Evolutionary conservation across 1,284 basidiomycete genomes (phyloP).

Genomic region (Austroboletus niveus): DNA sequence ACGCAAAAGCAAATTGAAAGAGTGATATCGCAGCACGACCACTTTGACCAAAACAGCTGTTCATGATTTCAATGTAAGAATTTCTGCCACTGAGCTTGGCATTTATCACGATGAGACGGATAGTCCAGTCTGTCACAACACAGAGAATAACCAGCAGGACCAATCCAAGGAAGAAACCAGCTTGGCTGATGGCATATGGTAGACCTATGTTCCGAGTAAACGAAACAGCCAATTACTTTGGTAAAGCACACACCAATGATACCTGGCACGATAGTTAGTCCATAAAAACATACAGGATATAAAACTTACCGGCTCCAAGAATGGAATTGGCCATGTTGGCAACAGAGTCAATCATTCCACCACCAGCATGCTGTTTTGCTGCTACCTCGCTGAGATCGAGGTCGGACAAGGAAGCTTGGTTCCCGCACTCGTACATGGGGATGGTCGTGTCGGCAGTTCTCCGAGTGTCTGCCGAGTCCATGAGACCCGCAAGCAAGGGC

Average conservation of each 20-base stretch:
- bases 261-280: constrained; percentile 42
- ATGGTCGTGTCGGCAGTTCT: constrained; percentile 54
- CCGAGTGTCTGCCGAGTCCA: constrained; percentile 55
- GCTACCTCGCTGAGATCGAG: constrained; percentile 67
- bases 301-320: constrained; percentile 78
- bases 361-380: constrained; percentile 67
- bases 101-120: constrained; percentile 92
- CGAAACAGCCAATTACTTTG: background rate
- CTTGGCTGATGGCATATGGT: constrained; percentile 90
- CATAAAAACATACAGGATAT: background rate
- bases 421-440: constrained; percentile 38
- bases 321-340: constrained; percentile 98
- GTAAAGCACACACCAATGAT: constrained; percentile 70
- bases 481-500: constrained; percentile 74
- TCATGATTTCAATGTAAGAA: constrained; percentile 97
- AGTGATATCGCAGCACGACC: constrained; percentile 92
- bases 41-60: constrained; percentile 87
- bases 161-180: constrained; percentile 89
- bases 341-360: constrained; percentile 80
- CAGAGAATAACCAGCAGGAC: constrained; percentile 80
- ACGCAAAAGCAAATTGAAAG: constrained; percentile 97
- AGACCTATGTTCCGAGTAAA: constrained; percentile 51
- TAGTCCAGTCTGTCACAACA: constrained; percentile 95
- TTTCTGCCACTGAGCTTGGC: constrained; percentile 92
- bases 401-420: constrained; percentile 31